Percentiles rank a stretch among this genome's conserved stretches.
phyloP scores from a whole-genome alignment of 768 basidiomycete species.

The Boletus rubescentipes region DNA sequence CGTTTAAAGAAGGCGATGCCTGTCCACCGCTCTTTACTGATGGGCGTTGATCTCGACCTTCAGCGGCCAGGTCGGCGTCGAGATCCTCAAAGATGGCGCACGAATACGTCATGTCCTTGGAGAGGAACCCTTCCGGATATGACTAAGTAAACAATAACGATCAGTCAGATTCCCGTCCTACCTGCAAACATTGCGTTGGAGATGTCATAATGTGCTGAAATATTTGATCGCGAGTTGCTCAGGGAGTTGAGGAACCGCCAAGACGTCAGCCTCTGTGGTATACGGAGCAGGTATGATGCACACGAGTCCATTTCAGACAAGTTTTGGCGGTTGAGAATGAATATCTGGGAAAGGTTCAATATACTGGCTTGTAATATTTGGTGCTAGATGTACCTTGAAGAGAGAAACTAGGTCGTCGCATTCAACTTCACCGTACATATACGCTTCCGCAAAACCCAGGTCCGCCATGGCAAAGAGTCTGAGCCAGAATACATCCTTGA shows the following conservation, averaged over 20 bases:
- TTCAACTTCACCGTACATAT: neutral
- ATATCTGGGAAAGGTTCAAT: neutral
- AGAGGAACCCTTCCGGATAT: neutral
- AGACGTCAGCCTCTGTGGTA: neutral
- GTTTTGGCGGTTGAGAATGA: neutral
- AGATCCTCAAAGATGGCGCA: neutral
- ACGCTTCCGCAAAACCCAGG: neutral
- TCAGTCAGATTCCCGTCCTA: neutral
- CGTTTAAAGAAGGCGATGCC: neutral
- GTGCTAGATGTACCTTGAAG: neutral
- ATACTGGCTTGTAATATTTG: neutral
- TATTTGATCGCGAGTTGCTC: neutral
- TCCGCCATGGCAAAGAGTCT: neutral
- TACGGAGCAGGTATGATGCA: neutral
- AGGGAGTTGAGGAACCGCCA: neutral
- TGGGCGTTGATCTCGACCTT: neutral
- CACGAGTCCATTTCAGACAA: neutral
- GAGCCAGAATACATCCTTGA: neutral
- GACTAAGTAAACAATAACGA: neutral
- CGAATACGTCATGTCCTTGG: neutral
- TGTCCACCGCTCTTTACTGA: neutral
- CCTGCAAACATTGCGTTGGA: slow-evolving; percentile 1
- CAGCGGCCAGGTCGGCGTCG: neutral
- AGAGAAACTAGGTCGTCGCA: neutral
- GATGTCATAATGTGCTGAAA: neutral